Evolutionary conservation across 768 basidiomycete genomes (phyloP).

Genomic region (Termitomyces sp.): DNA sequence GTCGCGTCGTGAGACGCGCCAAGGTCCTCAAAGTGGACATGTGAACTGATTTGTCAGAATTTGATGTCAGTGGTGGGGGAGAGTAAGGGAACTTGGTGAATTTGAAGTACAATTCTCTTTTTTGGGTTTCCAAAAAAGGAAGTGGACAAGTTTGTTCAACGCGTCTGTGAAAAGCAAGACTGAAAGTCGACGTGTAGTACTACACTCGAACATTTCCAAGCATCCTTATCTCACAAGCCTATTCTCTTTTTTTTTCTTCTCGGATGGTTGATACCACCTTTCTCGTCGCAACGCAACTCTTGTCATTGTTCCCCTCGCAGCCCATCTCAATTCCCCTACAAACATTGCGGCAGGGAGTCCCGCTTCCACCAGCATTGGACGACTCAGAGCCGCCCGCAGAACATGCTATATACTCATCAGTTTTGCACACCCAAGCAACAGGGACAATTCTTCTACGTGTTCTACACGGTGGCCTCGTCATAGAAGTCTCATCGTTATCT

Average conservation of each 20-base stretch:
- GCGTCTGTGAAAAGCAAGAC: constrained; percentile 2
- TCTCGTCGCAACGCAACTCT: constrained; percentile 59
- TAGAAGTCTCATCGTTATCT: constrained; percentile 77
- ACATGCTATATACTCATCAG: constrained; percentile 66
- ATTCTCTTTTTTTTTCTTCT: background rate
- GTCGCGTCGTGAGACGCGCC: no score
- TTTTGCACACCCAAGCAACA: constrained; percentile 51
- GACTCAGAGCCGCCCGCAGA: constrained; percentile 53
- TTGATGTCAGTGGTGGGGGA: no score
- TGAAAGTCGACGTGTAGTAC: background rate
- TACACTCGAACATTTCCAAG: background rate
- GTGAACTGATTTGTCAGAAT: no score
- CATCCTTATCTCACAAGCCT: background rate
- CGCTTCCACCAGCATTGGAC: constrained; percentile 39
- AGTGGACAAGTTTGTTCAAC: constrained; percentile 11
- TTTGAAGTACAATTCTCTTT: background rate
- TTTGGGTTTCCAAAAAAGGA: constrained; percentile 7
- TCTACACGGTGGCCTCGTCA: constrained; percentile 66
- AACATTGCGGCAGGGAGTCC: constrained; percentile 53
- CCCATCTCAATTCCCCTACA: constrained; percentile 50
- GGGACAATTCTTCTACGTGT: constrained; percentile 73
- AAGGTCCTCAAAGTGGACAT: no score
- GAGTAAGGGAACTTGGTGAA: no score
- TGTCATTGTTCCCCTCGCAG: constrained; percentile 55
- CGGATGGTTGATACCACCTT: constrained; percentile 32